These are phyloP conservation scores for Maudiozyma bulderi DNA, from an alignment of 805 yeast genomes.

Conservation along the genomic window DNA sequence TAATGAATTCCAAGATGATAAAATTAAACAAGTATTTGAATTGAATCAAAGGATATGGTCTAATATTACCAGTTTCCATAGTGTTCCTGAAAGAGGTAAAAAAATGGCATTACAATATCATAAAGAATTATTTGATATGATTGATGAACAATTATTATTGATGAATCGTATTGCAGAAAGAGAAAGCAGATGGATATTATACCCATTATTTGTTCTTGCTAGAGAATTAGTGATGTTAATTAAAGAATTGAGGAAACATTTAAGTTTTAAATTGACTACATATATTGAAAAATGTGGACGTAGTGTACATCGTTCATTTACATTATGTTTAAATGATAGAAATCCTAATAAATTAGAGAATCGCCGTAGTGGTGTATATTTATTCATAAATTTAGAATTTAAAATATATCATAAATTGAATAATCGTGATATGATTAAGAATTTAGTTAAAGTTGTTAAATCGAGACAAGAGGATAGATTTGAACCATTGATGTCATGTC, in stretches of 20 bases:
- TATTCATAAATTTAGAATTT: constrained; percentile 60
- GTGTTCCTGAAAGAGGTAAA: too few relatives aligned
- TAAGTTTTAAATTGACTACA: background rate
- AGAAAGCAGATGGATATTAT: constrained; percentile 42
- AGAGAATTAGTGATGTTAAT: constrained; percentile 7
- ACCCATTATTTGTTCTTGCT: constrained; percentile 16
- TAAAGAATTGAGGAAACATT: background rate
- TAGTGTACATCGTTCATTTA: constrained; percentile 63
- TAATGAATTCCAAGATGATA: constrained; percentile 1
- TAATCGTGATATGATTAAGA: constrained; percentile 64
- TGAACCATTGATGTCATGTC: constrained; percentile 8
- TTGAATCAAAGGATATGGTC: constrained; percentile 1
- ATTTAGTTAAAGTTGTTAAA: constrained; percentile 58
- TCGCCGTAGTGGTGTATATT: constrained; percentile 57
- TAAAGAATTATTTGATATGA: constrained; percentile 11
- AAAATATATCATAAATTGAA: constrained; percentile 57
- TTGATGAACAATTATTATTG: constrained; percentile 35
- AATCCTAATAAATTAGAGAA: constrained; percentile 40
- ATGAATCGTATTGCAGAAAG: constrained; percentile 45
- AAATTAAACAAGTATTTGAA: constrained; percentile 11
- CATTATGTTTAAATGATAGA: constrained; percentile 69
- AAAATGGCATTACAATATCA: background rate
- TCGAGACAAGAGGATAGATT: constrained; percentile 26
- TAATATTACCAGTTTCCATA: background rate
- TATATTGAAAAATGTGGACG: constrained; percentile 42